These are phyloP conservation scores for Yueomyces sp. DNA, from an alignment of 1,139 yeast species.

Conservation along the genomic window DNA sequence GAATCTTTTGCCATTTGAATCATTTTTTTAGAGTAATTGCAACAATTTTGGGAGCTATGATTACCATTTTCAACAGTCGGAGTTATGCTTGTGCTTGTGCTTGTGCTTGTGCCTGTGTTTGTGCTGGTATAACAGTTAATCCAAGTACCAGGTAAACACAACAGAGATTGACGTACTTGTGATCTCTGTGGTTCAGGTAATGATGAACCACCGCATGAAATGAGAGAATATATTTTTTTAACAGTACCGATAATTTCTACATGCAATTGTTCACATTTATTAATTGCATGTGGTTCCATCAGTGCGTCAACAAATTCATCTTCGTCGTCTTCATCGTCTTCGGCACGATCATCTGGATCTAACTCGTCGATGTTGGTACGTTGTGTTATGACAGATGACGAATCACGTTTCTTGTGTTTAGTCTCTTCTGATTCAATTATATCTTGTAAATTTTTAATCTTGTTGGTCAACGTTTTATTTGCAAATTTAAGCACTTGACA, in stretches of 20 bases:
- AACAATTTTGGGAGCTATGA: neutral
- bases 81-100: neutral
- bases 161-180: slow-evolving; percentile 67
- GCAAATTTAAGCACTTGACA: slow-evolving; percentile 65
- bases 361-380: slow-evolving; percentile 2
- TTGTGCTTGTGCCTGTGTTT: no score
- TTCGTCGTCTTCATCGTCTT: slow-evolving; percentile 19
- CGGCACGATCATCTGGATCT: slow-evolving; percentile 3
- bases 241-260: slow-evolving; percentile 81
- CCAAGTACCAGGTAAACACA: slow-evolving; percentile 65
- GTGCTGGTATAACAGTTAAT: slow-evolving; percentile 15
- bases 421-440: neutral
- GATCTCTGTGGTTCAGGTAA: slow-evolving; percentile 76
- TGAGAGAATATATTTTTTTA: slow-evolving; percentile 73
- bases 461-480: slow-evolving; percentile 53
- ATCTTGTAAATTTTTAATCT: slow-evolving; percentile 50
- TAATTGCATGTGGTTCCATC: slow-evolving; percentile 21
- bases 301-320: slow-evolving; percentile 20
- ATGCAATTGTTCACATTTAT: slow-evolving; percentile 38
- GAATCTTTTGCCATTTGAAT: slow-evolving; percentile 80
- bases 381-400: neutral
- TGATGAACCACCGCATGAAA: slow-evolving; percentile 68
- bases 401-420: neutral
- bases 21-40: slow-evolving; percentile 45
- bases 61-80: neutral